Evolutionary conservation across 139 green algal genomes (phyloP).

Genomic region (Tetraselmis chui): DNA sequence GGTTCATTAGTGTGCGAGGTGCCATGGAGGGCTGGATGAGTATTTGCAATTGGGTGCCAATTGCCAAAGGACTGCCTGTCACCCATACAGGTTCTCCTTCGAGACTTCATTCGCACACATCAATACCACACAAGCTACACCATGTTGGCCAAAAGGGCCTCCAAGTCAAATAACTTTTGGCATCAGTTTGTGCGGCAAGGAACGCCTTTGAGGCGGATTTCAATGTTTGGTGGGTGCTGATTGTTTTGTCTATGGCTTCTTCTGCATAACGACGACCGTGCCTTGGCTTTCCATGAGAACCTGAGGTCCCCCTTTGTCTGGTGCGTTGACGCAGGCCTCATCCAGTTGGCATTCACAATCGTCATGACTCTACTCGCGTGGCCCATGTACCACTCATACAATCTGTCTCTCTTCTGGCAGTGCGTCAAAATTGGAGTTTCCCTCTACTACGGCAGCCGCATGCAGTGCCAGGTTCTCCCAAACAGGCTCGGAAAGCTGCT

Average conservation of each 20-base stretch:
- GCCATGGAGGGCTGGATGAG: too few species aligned
- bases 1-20: too few species aligned
- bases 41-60: too few species aligned
- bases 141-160: background rate
- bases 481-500: background rate
- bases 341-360: background rate
- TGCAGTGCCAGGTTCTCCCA: background rate
- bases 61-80: too few species aligned
- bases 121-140: background rate
- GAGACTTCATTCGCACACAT: background rate
- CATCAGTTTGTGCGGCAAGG: background rate
- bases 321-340: background rate
- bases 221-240: background rate
- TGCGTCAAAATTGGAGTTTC: background rate
- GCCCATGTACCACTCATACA: background rate
- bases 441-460: background rate
- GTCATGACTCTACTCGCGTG: background rate
- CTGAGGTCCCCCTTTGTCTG: too few species aligned
- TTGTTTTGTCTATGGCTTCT: too few species aligned
- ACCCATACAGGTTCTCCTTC: background rate
- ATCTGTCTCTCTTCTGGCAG: background rate
- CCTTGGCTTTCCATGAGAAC: too few species aligned
- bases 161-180: background rate
- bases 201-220: background rate
- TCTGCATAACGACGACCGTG: too few species aligned